Conservation (phyloP, 495 filamentous ascomycete genomes). For the Glonium stellatum region DNA sequence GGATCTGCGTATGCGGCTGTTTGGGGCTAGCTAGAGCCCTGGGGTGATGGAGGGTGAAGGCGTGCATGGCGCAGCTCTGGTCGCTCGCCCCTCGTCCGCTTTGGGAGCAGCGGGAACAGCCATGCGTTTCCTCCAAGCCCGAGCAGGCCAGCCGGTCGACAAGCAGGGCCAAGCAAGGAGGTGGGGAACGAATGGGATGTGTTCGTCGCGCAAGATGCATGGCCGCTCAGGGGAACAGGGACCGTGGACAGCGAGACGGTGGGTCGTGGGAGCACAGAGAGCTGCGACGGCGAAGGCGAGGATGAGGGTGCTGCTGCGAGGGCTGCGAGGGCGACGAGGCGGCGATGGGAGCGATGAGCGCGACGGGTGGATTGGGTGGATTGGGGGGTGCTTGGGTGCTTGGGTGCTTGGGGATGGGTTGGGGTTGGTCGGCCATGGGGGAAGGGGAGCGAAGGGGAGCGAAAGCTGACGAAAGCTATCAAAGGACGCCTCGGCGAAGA, state of each 20-base stretch:
- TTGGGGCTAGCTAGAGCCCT: not conserved
- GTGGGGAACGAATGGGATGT: not conserved
- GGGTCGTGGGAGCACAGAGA: not conserved
- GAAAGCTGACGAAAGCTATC: no score
- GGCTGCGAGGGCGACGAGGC: no score
- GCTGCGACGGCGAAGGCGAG: no score
- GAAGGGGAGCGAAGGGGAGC: no score
- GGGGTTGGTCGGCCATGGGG: no score
- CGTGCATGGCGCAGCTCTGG: not conserved
- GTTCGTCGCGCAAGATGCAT: not conserved
- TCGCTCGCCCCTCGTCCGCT: not conserved
- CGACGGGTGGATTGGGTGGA: no score
- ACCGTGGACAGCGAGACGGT: not conserved
- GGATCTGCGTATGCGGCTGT: conserved; percentile 3
- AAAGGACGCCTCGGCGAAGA: no score
- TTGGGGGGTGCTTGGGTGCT: no score
- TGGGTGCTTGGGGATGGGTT: no score
- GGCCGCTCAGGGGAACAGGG: not conserved
- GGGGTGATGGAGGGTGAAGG: conserved; percentile 3
- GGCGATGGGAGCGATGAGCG: no score
- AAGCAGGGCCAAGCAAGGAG: not conserved
- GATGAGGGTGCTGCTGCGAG: no score
- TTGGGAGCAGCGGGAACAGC: not conserved
- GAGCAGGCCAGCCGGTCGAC: not conserved
- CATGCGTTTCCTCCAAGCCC: not conserved